phyloP scores from a whole-genome alignment of 2,329 filamentous ascomycete genomes.

The Chaetomium globosum region DNA sequence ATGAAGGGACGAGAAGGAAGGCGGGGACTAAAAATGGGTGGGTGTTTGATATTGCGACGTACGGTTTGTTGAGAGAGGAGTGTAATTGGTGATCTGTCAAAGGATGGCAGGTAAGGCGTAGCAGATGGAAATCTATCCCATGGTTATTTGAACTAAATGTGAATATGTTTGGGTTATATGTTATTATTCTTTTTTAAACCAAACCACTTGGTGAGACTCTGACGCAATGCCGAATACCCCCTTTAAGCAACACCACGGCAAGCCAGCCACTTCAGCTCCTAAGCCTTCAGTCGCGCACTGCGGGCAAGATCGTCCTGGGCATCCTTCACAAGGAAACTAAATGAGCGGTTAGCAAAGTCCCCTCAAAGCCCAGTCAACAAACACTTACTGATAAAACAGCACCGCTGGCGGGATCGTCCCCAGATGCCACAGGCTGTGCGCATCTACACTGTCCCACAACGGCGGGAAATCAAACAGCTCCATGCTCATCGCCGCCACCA shows the following conservation, averaged over 20 bases:
- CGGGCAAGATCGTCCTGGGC: constrained; percentile 78
- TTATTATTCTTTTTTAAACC: neutral
- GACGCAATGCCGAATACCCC: neutral
- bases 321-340: constrained; percentile 91
- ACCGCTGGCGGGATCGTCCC: constrained; percentile 86
- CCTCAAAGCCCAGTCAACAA: constrained; percentile 9
- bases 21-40: constrained; percentile 49
- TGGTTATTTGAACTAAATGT: neutral
- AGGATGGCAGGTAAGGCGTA: neutral
- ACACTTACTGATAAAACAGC: constrained; percentile 90
- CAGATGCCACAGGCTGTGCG: constrained; percentile 93
- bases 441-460: constrained; percentile 78
- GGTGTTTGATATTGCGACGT: constrained; percentile 45
- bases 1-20: constrained; percentile 49
- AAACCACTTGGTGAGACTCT: neutral
- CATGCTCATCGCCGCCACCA: constrained; percentile 90
- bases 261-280: neutral
- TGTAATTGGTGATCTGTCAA: neutral
- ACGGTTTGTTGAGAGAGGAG: constrained; percentile 42
- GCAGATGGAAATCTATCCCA: neutral
- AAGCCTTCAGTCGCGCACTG: constrained; percentile 68
- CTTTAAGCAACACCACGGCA: neutral
- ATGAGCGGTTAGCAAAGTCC: constrained; percentile 42
- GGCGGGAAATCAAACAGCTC: constrained; percentile 95
- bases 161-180: neutral